Percentiles rank a stretch among this genome's conserved stretches.
Evolutionary conservation across 768 basidiomycete genomes (phyloP).

Genomic region (Pisolithus orientalis): DNA sequence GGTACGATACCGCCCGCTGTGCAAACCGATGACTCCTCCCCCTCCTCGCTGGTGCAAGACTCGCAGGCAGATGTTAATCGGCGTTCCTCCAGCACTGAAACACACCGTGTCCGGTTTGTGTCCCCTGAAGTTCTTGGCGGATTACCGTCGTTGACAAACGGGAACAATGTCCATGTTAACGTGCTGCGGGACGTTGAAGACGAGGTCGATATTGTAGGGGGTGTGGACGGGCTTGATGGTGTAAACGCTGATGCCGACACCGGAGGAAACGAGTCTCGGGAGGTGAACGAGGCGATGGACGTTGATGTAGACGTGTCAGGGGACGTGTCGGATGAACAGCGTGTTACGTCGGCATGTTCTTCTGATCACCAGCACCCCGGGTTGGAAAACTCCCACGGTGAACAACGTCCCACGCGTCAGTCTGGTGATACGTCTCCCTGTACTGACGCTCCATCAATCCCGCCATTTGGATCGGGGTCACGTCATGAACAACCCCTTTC

Average conservation of each 20-base stretch:
- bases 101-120: conserved; percentile 22
- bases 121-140: conserved; percentile 24
- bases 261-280: neutral
- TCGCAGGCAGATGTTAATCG: conserved; percentile 7
- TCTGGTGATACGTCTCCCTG: neutral
- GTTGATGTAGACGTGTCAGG: conserved; percentile 11
- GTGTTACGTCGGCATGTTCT: neutral
- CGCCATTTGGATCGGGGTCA: too few species aligned
- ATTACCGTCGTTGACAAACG: conserved; percentile 8
- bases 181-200: neutral
- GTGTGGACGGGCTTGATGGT: neutral
- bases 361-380: neutral
- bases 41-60: conserved; percentile 6
- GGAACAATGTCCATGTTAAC: neutral
- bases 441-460: neutral
- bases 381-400: too few species aligned
- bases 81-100: conserved; percentile 10
- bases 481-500: too few species aligned
- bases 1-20: too few species aligned
- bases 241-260: neutral
- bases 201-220: neutral
- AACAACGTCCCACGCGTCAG: neutral
- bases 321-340: neutral
- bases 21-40: conserved; percentile 12
- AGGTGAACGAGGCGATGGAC: conserved; percentile 16